Conservation (phyloP, 805 yeast genomes). For the Candida ponderosae region DNA sequence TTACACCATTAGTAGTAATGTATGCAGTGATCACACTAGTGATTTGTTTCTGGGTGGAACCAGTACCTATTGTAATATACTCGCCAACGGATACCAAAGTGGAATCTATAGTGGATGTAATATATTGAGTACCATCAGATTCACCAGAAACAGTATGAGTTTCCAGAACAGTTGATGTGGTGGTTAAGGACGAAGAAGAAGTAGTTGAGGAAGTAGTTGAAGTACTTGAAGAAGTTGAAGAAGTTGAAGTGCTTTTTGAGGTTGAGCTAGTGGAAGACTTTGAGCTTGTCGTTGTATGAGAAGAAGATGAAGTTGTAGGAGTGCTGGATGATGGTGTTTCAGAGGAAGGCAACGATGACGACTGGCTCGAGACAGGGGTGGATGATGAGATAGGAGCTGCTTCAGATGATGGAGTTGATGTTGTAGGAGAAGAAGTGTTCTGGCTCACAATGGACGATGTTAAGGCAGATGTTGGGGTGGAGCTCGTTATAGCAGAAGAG, state of each 20-base stretch:
- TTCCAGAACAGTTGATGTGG: slow-evolving; percentile 9
- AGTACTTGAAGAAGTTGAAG: slow-evolving; percentile 6
- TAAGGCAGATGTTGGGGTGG: too few species aligned
- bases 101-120: slow-evolving; percentile 5
- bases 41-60: slow-evolving; percentile 1
- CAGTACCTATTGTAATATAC: not conserved
- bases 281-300: slow-evolving; percentile 2
- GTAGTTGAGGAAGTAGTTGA: slow-evolving; percentile 4
- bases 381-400: slow-evolving; percentile 7
- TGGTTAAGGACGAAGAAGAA: slow-evolving; percentile 4
- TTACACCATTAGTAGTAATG: slow-evolving; percentile 19
- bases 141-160: slow-evolving; percentile 2
- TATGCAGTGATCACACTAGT: slow-evolving; percentile 25
- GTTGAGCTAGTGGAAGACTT: slow-evolving; percentile 4
- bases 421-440: slow-evolving; percentile 21
- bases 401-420: slow-evolving; percentile 17
- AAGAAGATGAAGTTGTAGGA: slow-evolving; percentile 4
- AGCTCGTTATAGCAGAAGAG: too few species aligned
- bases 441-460: too few species aligned
- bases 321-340: slow-evolving; percentile 1
- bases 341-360: slow-evolving; percentile 4
- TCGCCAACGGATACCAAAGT: too few species aligned
- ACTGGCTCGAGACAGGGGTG: not conserved
- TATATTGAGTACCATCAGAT: not conserved
- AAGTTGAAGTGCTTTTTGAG: slow-evolving; percentile 8